Evolutionary conservation across 441 rosid genomes (phyloP).

Genomic region (Rhodomyrtus psidioides): DNA sequence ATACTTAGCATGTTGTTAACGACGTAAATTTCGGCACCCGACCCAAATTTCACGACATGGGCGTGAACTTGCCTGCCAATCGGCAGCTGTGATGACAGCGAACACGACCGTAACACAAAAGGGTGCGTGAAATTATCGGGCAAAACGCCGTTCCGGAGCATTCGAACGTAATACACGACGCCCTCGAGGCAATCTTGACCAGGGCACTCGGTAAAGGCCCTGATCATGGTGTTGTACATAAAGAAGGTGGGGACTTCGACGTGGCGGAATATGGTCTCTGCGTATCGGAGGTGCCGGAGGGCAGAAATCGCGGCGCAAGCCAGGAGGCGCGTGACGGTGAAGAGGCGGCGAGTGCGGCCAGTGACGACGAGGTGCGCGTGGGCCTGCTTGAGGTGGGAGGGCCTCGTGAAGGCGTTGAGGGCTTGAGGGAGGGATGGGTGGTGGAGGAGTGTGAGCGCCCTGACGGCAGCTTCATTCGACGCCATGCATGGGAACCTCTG

Average conservation of each 20-base stretch:
- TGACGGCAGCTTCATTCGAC: neutral
- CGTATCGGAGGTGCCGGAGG: slow-evolving; percentile 10
- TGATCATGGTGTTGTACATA: slow-evolving; percentile 19
- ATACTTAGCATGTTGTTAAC: neutral
- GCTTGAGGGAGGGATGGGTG: neutral
- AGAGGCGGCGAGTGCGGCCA: slow-evolving; percentile 10
- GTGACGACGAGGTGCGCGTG: slow-evolving; percentile 16
- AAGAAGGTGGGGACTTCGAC: slow-evolving; percentile 10
- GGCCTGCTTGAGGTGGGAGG: slow-evolving; percentile 17
- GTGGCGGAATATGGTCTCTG: slow-evolving; percentile 16
- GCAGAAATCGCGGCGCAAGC: slow-evolving; percentile 13
- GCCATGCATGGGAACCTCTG: neutral
- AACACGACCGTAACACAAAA: slow-evolving; percentile 14
- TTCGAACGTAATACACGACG: slow-evolving; percentile 4
- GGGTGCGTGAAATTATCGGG: slow-evolving; percentile 20
- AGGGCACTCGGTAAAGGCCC: slow-evolving; percentile 14
- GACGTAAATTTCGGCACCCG: slow-evolving; percentile 2
- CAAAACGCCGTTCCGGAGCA: slow-evolving; percentile 9
- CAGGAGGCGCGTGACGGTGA: slow-evolving; percentile 17
- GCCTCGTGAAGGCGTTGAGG: neutral
- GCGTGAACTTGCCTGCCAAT: slow-evolving; percentile 5
- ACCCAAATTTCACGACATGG: slow-evolving; percentile 21
- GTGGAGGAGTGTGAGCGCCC: neutral
- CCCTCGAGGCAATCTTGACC: slow-evolving; percentile 4
- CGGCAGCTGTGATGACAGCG: slow-evolving; percentile 7